Evolutionary conservation across 306 rosid genomes (phyloP).

Genomic region (Morella rubra): DNA sequence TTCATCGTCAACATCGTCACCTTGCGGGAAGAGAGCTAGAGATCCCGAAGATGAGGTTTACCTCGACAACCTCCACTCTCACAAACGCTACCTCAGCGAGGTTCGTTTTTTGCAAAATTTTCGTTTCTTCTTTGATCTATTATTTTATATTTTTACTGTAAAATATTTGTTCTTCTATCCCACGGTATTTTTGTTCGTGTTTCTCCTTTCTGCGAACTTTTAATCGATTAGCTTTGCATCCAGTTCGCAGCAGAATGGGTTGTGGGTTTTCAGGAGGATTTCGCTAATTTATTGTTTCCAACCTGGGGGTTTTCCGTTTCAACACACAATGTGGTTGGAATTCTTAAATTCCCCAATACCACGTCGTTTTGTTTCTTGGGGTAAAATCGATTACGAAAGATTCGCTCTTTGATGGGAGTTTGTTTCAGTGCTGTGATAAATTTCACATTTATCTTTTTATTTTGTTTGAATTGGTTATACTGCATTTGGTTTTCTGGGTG

Average conservation of each 20-base stretch:
- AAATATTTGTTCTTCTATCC: not conserved
- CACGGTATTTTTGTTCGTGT: not conserved
- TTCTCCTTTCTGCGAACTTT: not conserved
- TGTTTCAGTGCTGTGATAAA: not conserved
- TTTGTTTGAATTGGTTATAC: not conserved
- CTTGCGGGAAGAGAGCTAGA: constrained; percentile 70
- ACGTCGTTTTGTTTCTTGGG: not conserved
- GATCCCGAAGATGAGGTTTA: constrained; percentile 98
- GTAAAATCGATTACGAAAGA: not conserved
- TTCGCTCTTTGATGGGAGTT: not conserved
- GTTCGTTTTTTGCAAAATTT: constrained; percentile 31
- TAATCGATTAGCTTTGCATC: not conserved
- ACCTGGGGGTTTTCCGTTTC: not conserved
- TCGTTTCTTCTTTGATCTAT: constrained; percentile 1
- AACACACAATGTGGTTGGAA: not conserved
- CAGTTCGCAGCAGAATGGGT: not conserved
- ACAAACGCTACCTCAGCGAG: constrained; percentile 98
- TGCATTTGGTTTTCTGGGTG: not conserved
- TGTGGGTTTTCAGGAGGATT: not conserved
- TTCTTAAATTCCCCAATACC: too few relatives aligned
- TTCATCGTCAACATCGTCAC: constrained; percentile 56
- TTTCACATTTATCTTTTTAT: not conserved
- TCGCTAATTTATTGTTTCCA: not conserved
- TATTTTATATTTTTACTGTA: not conserved
- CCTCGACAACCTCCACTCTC: constrained; percentile 91